Evolutionary conservation across 2,329 filamentous ascomycete species (phyloP), one percentile per base, ranked within the genome.

Genomic region (Aspergillus sp.): DNA sequence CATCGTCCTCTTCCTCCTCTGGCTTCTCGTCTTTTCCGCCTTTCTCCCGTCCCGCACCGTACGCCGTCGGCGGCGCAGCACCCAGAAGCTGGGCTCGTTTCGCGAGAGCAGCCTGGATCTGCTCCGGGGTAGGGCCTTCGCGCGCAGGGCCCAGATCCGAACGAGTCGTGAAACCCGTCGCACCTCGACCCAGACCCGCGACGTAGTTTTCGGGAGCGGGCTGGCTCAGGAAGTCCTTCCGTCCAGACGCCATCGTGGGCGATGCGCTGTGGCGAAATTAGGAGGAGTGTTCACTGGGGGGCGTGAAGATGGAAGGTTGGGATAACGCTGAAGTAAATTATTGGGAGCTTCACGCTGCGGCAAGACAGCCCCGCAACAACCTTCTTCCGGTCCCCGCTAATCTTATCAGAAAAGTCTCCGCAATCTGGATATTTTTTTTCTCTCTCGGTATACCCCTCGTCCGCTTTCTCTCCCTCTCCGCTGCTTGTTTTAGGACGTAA

Each of bases 101-200:
- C 45, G 92, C 92, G 63, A 99, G 88, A 57, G 91, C 92, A 72
- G 96, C 94, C 73, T 97, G 97, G 76, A 99, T 97, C 76, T 97
- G 93, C 70, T 99, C 94, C 65, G 97, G 93, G 56, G 89, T 96
- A 45, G 94, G 94, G 14, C 94, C 94, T 77, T 97, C 93, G 65
- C 93, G 85, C 54, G 93, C 93, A 47, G 95, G 94, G 53, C 95
- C 94, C 53, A 99, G 81, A 81, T 99, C 94, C 52, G 93, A 97
- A 66, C 95, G 86, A 38, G 94, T 99, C 14, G 94, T 97, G 77
- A 99, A 99, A 55, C 95, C 94, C 6, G 94, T 99, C 19, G 95
- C 95, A 76, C 94, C 94, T 81, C 95, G 89, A 75, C 94, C 94
- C 58, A 99, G 86, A 83, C 94, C 94, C 59, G 94, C 94, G 58